Evolutionary conservation across 139 green algal genomes (phyloP), one percentile per base, ranked within the genome.

Genomic region (Dunaliella primolecta): DNA sequence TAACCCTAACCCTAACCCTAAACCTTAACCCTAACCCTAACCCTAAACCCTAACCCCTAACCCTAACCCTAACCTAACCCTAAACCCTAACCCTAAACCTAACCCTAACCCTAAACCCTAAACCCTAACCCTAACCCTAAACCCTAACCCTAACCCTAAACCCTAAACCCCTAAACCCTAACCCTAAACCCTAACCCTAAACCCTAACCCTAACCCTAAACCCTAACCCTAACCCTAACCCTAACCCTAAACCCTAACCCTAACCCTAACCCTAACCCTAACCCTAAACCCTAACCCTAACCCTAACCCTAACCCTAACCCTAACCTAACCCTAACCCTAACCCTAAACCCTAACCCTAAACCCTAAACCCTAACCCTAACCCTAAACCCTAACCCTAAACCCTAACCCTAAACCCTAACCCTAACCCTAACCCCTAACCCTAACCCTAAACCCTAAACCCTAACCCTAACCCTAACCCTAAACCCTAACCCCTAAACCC

Each of bases 121-220:
- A 72, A 72, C 56, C 56, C 56, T 72, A 72, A 72, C 56, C 56
- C 56, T 72, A 72, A 72, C 56, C 56, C 56, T 72, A 72, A 72
- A 20, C 56, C 56, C 23, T n/a, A 72, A n/a, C 56, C 56, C 56
- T 72, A 72, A 72, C 56, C 56, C 56, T 72, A 72, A 72, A 72
- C 20, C 56, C 56, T 23, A n/a, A n/a, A n/a, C n/a, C n/a, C n/a
- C n/a, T n/a, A n/a, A n/a, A n/a, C n/a, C n/a, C n/a, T n/a, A n/a
- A 29, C 56, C 56, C 56, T 72, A 72, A 72, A 20, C 56, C 56
- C 23, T n/a, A 72, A 20, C 56, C 56, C 23, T n/a, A 72, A n/a
- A 20, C 56, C 56, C 23, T n/a, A 72, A 20, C 56, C 56, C 23
- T n/a, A 72, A 72, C 20, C 56, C 56, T 23, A 29, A 72, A 72